Percentiles rank a stretch among this genome's conserved stretches.
phyloP scores from a whole-genome alignment of 495 filamentous ascomycete genomes.

The Delitschia confertaspora region DNA sequence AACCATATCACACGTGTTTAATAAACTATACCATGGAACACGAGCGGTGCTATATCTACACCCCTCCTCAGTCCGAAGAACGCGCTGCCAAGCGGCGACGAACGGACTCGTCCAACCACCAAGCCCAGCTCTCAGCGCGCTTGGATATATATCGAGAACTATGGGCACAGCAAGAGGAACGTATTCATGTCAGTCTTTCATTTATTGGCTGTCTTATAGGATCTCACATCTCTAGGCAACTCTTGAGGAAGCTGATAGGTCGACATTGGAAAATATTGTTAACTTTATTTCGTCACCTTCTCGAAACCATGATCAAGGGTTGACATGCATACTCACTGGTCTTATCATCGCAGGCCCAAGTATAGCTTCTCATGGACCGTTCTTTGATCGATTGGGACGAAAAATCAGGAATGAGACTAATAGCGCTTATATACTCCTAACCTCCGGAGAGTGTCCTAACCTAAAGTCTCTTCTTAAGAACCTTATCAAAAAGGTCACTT shows the following conservation, averaged over 20 bases:
- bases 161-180: slow-evolving; percentile 59
- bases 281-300: slow-evolving; percentile 46
- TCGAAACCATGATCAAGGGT: slow-evolving; percentile 33
- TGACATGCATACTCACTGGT: slow-evolving; percentile 57
- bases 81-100: slow-evolving; percentile 30
- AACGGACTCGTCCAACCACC: slow-evolving; percentile 12
- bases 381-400: slow-evolving; percentile 61
- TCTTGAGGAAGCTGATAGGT: slow-evolving; percentile 53
- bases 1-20: not conserved
- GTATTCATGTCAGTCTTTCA: slow-evolving; percentile 53
- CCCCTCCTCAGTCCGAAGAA: slow-evolving; percentile 11
- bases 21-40: too few relatives aligned
- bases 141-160: slow-evolving; percentile 52
- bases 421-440: slow-evolving; percentile 53
- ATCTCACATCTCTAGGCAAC: slow-evolving; percentile 41
- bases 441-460: slow-evolving; percentile 70
- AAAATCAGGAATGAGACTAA: slow-evolving; percentile 41
- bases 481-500: slow-evolving; percentile 66
- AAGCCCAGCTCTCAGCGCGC: slow-evolving; percentile 40
- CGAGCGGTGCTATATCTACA: slow-evolving; percentile 33
- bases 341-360: slow-evolving; percentile 83
- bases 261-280: slow-evolving; percentile 53
- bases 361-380: slow-evolving; percentile 62
- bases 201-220: not conserved
- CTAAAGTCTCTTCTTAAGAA: slow-evolving; percentile 76